Evolutionary conservation across 805 yeast species (phyloP), one percentile per base, ranked within the genome.

Genomic region (Danielia reshetovae): DNA sequence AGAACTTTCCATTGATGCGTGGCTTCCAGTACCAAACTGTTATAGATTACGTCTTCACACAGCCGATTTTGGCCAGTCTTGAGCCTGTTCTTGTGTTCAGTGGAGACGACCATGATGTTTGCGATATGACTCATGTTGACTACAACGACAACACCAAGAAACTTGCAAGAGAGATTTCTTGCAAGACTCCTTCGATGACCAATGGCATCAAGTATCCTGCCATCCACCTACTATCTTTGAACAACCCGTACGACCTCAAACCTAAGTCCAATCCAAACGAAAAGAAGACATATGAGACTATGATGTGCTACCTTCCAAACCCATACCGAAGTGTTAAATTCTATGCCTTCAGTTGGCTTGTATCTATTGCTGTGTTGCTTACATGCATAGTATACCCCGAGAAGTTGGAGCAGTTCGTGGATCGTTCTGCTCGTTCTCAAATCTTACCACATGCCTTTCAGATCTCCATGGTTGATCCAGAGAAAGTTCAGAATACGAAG

Each of bases 81-180:
- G 60, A 72, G 29, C 99, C 99, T 0, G 67, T 67, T 11, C 57
- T 80, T 8, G 70, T 85, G 4, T 85, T 88, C 52, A 78, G 94
- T 5, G 99, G 98, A 1, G 99, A 93, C 57, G 98, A 93, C 56
- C 99, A 93, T 62, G 98, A 93, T 57, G 88, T 86, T 48, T 93
- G 99, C 57, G 86, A 84, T 45, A 72, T 82, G 19, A 60, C 62
- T 14, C 97, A 90, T 54, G 53, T 40, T 17, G 60, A 18, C 13
- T 38, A 26, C 45, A 38, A 27, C 30, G 57, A 47, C 27, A 54
- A 52, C 10, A 56, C 53, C 1, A 37, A 43, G 0, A 41, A 45
- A 24, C 68, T 77, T 3, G 81, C 62, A 4, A 42, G 80, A 33
- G 98, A 93, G 55, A 77, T 83, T 43, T 86, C 96, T 0, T 88